Conservation (phyloP, 2,329 filamentous ascomycete genomes). For the Hypoxylon sp. region DNA sequence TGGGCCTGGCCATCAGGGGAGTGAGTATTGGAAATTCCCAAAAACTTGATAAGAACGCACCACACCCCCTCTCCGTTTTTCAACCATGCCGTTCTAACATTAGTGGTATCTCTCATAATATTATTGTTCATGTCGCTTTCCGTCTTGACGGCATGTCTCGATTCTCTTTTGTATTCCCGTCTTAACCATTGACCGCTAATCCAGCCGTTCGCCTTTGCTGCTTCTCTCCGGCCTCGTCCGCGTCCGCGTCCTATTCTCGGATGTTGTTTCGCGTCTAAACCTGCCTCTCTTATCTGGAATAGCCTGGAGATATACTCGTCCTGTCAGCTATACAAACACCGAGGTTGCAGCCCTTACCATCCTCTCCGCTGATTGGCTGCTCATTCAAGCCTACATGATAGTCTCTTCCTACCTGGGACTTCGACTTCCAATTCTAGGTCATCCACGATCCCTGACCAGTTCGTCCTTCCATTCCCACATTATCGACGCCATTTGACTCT, state of each 20-base stretch:
- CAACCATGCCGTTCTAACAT: conserved; percentile 32
- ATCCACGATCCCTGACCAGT: conserved; percentile 39
- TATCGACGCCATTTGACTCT: conserved; percentile 37
- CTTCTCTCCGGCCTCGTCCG: conserved; percentile 18
- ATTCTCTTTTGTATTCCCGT: conserved; percentile 35
- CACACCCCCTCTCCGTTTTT: conserved; percentile 42
- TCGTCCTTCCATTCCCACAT: conserved; percentile 40
- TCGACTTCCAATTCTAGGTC: conserved; percentile 40
- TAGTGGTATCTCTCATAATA: conserved; percentile 30
- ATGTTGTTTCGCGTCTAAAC: conserved; percentile 30
- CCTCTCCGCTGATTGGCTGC: conserved; percentile 37
- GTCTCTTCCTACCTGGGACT: conserved; percentile 30
- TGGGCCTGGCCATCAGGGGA: conserved; percentile 42
- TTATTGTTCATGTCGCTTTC: conserved; percentile 42
- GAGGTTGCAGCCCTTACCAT: conserved; percentile 39
- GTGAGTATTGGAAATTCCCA: conserved; percentile 39
- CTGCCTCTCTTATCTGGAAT: conserved; percentile 33
- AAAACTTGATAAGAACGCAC: conserved; percentile 46
- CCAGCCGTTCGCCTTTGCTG: conserved; percentile 16
- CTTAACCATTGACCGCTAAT: conserved; percentile 37
- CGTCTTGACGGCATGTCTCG: conserved; percentile 40
- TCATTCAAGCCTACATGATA: conserved; percentile 38
- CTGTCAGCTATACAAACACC: conserved; percentile 36
- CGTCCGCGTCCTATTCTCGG: conserved; percentile 21
- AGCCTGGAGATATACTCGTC: conserved; percentile 28